A percentile compares a stretch with the other conserved stretches of the same genome.
Conservation (phyloP, 2,329 filamentous ascomycete species). For the Pyrenophora graminea region DNA sequence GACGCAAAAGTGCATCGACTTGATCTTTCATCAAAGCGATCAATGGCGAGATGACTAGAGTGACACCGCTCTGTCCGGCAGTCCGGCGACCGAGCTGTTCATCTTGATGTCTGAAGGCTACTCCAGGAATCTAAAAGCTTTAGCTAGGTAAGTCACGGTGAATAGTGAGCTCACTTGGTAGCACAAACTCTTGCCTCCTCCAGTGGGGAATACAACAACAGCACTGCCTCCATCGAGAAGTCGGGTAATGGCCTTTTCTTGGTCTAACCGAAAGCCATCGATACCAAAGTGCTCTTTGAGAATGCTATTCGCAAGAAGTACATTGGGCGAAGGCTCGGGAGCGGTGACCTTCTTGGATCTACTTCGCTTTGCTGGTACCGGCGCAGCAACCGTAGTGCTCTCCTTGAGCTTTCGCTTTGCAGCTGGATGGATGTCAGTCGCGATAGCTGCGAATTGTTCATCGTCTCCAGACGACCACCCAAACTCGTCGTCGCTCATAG, state of each 20-base stretch:
- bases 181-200: conserved; percentile 92
- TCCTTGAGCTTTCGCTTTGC: conserved; percentile 11
- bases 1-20: conserved; percentile 73
- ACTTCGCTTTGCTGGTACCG: conserved; percentile 1
- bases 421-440: neutral
- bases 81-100: conserved; percentile 21
- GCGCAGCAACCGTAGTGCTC: neutral
- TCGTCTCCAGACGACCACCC: conserved; percentile 16
- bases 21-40: conserved; percentile 97
- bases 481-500: conserved; percentile 20
- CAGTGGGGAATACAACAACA: conserved; percentile 74
- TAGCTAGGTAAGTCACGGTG: too few relatives aligned
- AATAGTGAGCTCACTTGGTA: conserved; percentile 68
- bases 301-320: conserved; percentile 40
- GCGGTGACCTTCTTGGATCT: neutral
- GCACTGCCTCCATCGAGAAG: conserved; percentile 52
- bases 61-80: conserved; percentile 76
- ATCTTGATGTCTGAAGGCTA: conserved; percentile 51
- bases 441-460: conserved; percentile 4
- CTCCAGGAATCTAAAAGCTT: conserved; percentile 42
- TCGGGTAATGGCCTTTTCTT: conserved; percentile 51
- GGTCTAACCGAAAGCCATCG: conserved; percentile 51
- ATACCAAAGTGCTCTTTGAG: conserved; percentile 51
- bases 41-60: conserved; percentile 87
- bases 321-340: conserved; percentile 5